These are phyloP conservation scores for Russula sp. DNA, from an alignment of 768 basidiomycete species.

Conservation along the genomic window DNA sequence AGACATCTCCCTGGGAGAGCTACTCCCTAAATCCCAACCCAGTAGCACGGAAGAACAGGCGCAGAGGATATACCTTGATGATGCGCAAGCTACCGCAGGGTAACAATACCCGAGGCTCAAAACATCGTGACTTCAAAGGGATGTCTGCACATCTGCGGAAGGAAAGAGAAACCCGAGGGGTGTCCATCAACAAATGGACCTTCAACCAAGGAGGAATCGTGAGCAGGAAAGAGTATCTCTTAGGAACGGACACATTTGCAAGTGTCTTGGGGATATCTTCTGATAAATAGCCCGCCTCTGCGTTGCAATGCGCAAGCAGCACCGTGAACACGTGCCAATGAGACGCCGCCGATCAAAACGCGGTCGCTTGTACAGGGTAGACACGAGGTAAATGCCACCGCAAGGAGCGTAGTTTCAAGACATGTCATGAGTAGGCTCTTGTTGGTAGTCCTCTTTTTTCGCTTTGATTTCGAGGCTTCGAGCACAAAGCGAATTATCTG, in stretches of 20 bases:
- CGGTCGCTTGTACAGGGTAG: neutral
- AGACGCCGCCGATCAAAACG: neutral
- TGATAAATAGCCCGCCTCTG: neutral
- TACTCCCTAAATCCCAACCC: neutral
- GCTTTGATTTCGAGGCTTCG: neutral
- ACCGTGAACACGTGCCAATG: slow-evolving; percentile 6
- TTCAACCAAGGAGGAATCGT: neutral
- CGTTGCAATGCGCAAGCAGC: slow-evolving; percentile 8
- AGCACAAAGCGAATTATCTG: neutral
- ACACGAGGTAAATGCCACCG: slow-evolving; percentile 3
- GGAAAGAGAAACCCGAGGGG: neutral
- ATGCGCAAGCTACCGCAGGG: neutral
- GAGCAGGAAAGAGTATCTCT: neutral
- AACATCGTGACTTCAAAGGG: neutral
- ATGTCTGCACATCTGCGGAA: neutral
- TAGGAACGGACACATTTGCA: neutral
- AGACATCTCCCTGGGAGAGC: neutral
- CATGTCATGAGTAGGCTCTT: neutral
- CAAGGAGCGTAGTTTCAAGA: neutral
- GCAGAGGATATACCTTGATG: slow-evolving; percentile 1
- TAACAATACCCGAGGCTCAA: neutral
- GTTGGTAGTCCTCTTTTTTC: neutral
- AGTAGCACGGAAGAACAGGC: neutral
- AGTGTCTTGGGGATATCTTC: neutral
- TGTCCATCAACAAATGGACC: neutral